Evolutionary conservation across 495 filamentous ascomycete genomes (phyloP).

Genomic region (Delitschia confertaspora): DNA sequence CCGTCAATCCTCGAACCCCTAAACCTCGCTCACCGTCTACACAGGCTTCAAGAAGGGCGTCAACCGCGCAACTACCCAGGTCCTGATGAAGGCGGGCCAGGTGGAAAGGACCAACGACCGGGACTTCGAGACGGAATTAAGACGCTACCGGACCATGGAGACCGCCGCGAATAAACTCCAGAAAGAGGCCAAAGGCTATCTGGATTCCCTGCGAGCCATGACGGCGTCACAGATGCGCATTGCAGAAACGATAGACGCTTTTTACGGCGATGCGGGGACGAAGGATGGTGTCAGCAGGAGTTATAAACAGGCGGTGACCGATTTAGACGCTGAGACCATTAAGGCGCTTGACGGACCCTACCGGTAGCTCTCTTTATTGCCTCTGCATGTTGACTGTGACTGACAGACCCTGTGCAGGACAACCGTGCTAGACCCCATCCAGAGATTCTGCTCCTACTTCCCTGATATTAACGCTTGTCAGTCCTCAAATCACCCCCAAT

Average conservation of each 20-base stretch:
- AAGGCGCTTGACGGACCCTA: constrained; percentile 98
- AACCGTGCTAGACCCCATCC: constrained; percentile 91
- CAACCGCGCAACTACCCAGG: constrained; percentile 96
- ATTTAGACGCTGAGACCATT: constrained; percentile 95
- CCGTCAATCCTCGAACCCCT: constrained; percentile 15
- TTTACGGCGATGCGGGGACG: constrained; percentile 93
- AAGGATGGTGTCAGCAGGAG: constrained; percentile 88
- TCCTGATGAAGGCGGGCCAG: constrained; percentile 99
- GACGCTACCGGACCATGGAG: constrained; percentile 94
- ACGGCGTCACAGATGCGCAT: constrained; percentile 99
- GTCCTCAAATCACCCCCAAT: constrained; percentile 18
- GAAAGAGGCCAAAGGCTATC: constrained; percentile 94
- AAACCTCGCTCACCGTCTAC: not conserved
- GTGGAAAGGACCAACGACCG: constrained; percentile 97
- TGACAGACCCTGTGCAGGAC: constrained; percentile 57
- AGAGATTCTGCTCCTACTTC: constrained; percentile 94
- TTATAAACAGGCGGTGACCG: constrained; percentile 97
- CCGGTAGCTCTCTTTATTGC: constrained; percentile 44
- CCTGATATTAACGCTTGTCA: constrained; percentile 96
- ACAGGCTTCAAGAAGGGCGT: constrained; percentile 98
- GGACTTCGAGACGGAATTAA: constrained; percentile 97
- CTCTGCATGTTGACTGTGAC: no score
- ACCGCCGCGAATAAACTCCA: constrained; percentile 82
- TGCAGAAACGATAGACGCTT: constrained; percentile 97
- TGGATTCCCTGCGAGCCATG: constrained; percentile 95